These are phyloP conservation scores for Cucurbita maxima DNA, from an alignment of 306 rosid genomes.

Conservation along the genomic window DNA sequence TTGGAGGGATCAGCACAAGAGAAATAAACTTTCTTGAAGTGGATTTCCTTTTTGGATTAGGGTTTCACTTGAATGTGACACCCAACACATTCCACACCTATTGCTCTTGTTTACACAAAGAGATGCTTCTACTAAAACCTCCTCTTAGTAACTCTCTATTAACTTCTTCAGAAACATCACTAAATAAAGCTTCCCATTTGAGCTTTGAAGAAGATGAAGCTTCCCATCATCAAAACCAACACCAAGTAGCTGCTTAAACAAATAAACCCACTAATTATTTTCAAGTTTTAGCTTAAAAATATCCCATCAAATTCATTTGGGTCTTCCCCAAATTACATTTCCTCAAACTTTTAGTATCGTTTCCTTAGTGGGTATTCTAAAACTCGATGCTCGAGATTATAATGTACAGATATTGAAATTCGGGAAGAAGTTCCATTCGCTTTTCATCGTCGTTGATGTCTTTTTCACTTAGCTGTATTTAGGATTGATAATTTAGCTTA, in stretches of 20 bases:
- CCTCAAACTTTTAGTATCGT: background rate
- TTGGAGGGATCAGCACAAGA: slow-evolving; percentile 80
- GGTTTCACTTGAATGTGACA: slow-evolving; percentile 71
- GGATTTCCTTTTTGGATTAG: slow-evolving; percentile 82
- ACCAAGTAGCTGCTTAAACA: slow-evolving; percentile 42
- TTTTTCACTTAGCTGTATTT: too few relatives aligned
- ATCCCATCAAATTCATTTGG: background rate
- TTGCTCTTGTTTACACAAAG: slow-evolving; percentile 52
- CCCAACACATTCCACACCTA: slow-evolving; percentile 60
- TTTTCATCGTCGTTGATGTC: too few relatives aligned
- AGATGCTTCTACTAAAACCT: slow-evolving; percentile 52
- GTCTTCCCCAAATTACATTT: background rate
- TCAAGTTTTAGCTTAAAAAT: background rate
- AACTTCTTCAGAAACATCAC: slow-evolving; percentile 22
- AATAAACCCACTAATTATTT: background rate
- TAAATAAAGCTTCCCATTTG: slow-evolving; percentile 23
- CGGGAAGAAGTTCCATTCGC: too few relatives aligned
- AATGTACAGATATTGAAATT: background rate
- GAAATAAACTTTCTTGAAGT: slow-evolving; percentile 92
- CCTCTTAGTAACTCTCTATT: slow-evolving; percentile 34
- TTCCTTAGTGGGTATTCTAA: background rate
- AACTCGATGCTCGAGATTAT: background rate
- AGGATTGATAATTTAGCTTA: too few relatives aligned
- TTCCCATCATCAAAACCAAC: slow-evolving; percentile 37
- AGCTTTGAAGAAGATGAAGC: slow-evolving; percentile 64